Conservation (phyloP, 352 stramenopile species). For the Bremia lactucae region DNA sequence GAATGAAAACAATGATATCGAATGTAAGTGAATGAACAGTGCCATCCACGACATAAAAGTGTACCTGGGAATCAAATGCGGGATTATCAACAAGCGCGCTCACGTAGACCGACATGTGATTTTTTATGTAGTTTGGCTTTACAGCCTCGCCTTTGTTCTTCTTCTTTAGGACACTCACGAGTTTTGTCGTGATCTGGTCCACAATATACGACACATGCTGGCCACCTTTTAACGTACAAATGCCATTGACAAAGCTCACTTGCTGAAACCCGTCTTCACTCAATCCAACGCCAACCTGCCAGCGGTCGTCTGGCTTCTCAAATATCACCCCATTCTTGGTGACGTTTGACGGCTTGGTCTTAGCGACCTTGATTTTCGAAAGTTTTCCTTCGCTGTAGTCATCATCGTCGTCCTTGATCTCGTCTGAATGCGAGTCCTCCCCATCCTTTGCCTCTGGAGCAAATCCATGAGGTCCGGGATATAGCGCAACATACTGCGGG, state of each 20-base stretch:
- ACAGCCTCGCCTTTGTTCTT: slow-evolving; percentile 90
- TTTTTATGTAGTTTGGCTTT: slow-evolving; percentile 91
- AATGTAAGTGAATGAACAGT: no score
- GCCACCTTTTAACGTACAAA: slow-evolving; percentile 93
- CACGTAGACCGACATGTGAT: slow-evolving; percentile 93
- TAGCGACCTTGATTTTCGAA: slow-evolving; percentile 19
- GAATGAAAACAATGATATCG: background rate
- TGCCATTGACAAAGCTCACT: slow-evolving; percentile 97
- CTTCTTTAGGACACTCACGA: slow-evolving; percentile 89
- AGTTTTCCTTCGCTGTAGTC: slow-evolving; percentile 20
- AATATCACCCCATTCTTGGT: slow-evolving; percentile 73
- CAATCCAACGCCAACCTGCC: slow-evolving; percentile 89
- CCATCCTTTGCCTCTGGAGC: slow-evolving; percentile 23
- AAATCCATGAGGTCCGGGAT: slow-evolving; percentile 34
- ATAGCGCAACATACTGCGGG: slow-evolving; percentile 90
- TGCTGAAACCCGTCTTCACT: slow-evolving; percentile 92
- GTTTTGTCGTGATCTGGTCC: slow-evolving; percentile 83
- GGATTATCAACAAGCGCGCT: slow-evolving; percentile 96
- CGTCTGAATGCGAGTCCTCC: slow-evolving; percentile 19
- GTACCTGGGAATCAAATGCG: slow-evolving; percentile 93
- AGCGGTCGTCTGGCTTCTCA: slow-evolving; percentile 88
- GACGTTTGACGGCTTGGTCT: slow-evolving; percentile 23
- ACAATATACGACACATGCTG: slow-evolving; percentile 93
- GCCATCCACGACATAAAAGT: background rate
- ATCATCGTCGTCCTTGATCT: slow-evolving; percentile 21